phyloP scores from a whole-genome alignment of 352 stramenopile genomes.

The Aphanomyces euteiches region DNA sequence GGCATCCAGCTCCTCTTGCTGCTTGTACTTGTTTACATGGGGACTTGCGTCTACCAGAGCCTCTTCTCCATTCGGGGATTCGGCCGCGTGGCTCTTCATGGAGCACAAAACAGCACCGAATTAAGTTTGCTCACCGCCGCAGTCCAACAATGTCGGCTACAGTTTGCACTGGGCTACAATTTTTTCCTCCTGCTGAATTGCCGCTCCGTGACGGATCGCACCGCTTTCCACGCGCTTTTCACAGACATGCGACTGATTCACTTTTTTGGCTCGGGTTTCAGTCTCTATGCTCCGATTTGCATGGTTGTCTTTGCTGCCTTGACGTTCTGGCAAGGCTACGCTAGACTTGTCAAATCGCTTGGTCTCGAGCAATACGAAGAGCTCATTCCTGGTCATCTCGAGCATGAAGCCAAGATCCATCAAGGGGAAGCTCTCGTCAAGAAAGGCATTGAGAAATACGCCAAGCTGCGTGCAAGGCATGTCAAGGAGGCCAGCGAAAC shows the following conservation, averaged over 20 bases:
- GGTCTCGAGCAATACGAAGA: slow-evolving; percentile 70
- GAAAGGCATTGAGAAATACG: slow-evolving; percentile 48
- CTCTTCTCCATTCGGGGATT: slow-evolving; percentile 57
- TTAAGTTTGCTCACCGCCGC: slow-evolving; percentile 56
- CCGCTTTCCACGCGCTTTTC: slow-evolving; percentile 56
- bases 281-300: slow-evolving; percentile 50
- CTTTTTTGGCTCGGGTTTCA: slow-evolving; percentile 51
- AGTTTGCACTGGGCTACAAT: slow-evolving; percentile 69
- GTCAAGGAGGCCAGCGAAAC: background rate
- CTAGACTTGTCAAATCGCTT: slow-evolving; percentile 47
- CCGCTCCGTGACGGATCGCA: slow-evolving; percentile 39
- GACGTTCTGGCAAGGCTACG: slow-evolving; percentile 52
- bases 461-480: background rate
- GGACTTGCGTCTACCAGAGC: slow-evolving; percentile 53
- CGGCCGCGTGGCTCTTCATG: slow-evolving; percentile 47
- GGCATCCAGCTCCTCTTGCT: slow-evolving; percentile 40
- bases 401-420: slow-evolving; percentile 42
- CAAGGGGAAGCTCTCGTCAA: slow-evolving; percentile 51
- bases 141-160: slow-evolving; percentile 59
- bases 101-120: slow-evolving; percentile 55
- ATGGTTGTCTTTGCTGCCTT: slow-evolving; percentile 52
- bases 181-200: slow-evolving; percentile 54
- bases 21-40: slow-evolving; percentile 54
- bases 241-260: slow-evolving; percentile 54
- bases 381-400: slow-evolving; percentile 38